phyloP scores from a whole-genome alignment of 23 red algal species.

The Chondrus crispus region DNA sequence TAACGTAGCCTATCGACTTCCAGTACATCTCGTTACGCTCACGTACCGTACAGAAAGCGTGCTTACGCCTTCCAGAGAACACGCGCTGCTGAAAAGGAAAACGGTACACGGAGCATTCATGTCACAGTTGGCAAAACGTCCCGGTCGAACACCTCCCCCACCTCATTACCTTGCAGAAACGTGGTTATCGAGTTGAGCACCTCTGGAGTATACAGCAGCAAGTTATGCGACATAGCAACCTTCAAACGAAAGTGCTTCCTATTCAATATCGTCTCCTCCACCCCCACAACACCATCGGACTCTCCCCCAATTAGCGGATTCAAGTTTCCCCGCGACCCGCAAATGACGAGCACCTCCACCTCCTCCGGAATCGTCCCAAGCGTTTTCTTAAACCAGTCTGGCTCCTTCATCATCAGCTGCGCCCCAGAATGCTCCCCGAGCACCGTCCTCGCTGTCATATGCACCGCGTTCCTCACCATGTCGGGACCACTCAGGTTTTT shows the following conservation, averaged over 20 bases:
- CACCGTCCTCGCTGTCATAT: conserved; percentile 4
- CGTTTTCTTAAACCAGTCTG: conserved; percentile 31
- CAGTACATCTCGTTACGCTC: no score
- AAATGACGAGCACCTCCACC: conserved; percentile 39
- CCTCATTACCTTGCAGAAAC: conserved; percentile 42
- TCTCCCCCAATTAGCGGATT: conserved; percentile 58
- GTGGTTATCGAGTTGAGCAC: neutral
- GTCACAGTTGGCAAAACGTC: no score
- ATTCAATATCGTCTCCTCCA: conserved; percentile 41
- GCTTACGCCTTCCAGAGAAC: no score
- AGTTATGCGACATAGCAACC: conserved; percentile 34
- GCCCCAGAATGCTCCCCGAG: conserved; percentile 18
- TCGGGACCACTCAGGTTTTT: conserved; percentile 44
- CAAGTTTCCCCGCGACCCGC: conserved; percentile 17
- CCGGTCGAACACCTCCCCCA: conserved; percentile 29
- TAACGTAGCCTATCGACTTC: no score
- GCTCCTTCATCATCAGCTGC: conserved; percentile 41
- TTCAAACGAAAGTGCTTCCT: conserved; percentile 21
- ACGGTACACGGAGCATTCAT: no score
- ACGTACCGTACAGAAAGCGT: no score
- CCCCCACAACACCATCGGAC: conserved; percentile 55
- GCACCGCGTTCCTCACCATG: neutral
- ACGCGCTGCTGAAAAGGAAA: no score
- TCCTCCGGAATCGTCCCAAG: conserved; percentile 29
- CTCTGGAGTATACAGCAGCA: conserved; percentile 25